These are phyloP conservation scores for Clitocybe nebularis DNA, from an alignment of 1,284 basidiomycete species.

Conservation along the genomic window DNA sequence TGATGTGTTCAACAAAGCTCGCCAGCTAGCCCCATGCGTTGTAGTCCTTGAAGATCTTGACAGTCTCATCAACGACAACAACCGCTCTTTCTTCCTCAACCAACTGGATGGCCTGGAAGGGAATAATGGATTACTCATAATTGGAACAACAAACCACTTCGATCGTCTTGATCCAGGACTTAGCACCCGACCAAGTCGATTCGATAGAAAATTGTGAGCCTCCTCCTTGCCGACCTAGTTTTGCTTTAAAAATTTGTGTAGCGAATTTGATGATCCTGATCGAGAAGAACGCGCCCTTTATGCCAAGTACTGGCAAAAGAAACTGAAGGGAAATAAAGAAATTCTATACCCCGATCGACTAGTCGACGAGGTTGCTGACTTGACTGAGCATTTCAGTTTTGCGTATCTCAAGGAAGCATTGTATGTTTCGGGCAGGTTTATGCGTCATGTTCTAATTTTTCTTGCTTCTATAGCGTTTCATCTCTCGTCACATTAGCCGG, in stretches of 20 bases:
- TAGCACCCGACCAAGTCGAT: conserved; percentile 73
- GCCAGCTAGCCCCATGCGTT: conserved; percentile 67
- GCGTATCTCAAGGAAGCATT: conserved; percentile 84
- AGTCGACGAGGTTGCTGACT: conserved; percentile 52
- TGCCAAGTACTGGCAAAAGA: conserved; percentile 73
- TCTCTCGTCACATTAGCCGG: conserved; percentile 55
- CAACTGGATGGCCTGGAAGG: conserved; percentile 72
- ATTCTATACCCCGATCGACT: conserved; percentile 66
- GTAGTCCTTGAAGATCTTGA: conserved; percentile 81
- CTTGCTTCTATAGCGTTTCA: conserved; percentile 48
- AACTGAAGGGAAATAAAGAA: conserved; percentile 55
- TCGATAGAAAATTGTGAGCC: conserved; percentile 80
- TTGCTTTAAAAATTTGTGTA: conserved; percentile 20
- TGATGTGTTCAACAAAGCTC: conserved; percentile 61
- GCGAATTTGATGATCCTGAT: conserved; percentile 64
- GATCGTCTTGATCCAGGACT: conserved; percentile 73
- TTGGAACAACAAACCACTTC: conserved; percentile 83
- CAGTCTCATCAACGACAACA: conserved; percentile 69
- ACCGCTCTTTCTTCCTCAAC: conserved; percentile 84
- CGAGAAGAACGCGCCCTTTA: conserved; percentile 62
- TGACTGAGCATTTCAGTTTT: conserved; percentile 70
- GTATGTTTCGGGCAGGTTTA: conserved; percentile 40
- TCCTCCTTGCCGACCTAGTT: not conserved
- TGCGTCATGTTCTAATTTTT: not conserved
- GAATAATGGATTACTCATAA: conserved; percentile 75